phyloP scores from a whole-genome alignment of 169 alveolate species.

The Perkinsus olseni region DNA sequence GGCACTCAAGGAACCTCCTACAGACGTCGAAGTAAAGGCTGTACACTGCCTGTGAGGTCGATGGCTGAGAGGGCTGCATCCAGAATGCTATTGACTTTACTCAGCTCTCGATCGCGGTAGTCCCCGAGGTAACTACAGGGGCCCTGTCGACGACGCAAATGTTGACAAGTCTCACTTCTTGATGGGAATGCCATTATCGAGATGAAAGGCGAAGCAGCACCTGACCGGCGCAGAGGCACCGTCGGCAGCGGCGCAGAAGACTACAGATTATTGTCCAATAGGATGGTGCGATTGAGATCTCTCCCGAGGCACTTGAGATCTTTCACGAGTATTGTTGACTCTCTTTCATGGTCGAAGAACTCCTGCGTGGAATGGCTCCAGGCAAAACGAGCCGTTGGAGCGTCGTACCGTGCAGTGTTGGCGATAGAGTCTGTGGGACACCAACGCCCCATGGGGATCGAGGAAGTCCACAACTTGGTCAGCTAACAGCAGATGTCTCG shows the following conservation, averaged over 20 bases:
- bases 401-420: slow-evolving; percentile 32
- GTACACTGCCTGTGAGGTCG: not conserved
- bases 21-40: not conserved
- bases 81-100: not conserved
- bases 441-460: slow-evolving; percentile 45
- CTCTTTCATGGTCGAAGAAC: not conserved
- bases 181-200: not conserved
- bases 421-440: slow-evolving; percentile 50
- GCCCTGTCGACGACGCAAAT: no score
- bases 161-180: not conserved
- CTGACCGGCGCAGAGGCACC: not conserved
- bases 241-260: not conserved
- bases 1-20: not conserved
- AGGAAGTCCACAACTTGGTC: slow-evolving; percentile 51
- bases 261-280: not conserved
- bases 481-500: slow-evolving; percentile 18
- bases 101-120: not conserved
- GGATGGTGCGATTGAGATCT: not conserved
- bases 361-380: not conserved
- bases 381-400: not conserved
- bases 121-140: not conserved
- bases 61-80: not conserved
- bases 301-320: not conserved
- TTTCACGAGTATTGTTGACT: not conserved
- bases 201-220: not conserved